phyloP scores from a whole-genome alignment of 1,284 basidiomycete genomes.

The Leccinum variabile region DNA sequence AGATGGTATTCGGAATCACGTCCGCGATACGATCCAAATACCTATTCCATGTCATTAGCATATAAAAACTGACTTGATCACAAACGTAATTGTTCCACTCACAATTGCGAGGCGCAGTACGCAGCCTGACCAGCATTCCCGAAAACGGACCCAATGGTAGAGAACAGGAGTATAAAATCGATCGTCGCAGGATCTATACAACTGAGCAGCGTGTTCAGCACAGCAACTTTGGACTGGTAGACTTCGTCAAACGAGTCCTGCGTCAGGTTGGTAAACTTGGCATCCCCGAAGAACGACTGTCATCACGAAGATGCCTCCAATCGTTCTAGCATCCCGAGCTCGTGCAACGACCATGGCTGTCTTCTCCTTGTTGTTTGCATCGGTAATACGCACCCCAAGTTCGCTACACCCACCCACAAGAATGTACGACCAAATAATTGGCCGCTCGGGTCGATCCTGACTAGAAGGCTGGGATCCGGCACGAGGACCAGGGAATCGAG shows the following conservation, averaged over 20 bases:
- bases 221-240: conserved; percentile 33
- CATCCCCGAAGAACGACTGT: conserved; percentile 35
- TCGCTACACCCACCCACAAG: conserved; percentile 34
- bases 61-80: background rate
- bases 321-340: conserved; percentile 19
- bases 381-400: too few species aligned
- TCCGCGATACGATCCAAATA: conserved; percentile 34
- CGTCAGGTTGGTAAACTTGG: conserved; percentile 33
- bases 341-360: conserved; percentile 25
- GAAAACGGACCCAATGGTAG: conserved; percentile 35
- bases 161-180: conserved; percentile 36
- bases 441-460: conserved; percentile 26
- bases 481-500: conserved; percentile 18
- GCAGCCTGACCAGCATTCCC: conserved; percentile 37
- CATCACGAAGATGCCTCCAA: conserved; percentile 35
- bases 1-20: conserved; percentile 31
- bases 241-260: conserved; percentile 35
- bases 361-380: conserved; percentile 22
- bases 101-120: conserved; percentile 34
- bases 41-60: conserved; percentile 14
- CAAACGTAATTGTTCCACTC: background rate
- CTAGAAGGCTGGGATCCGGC: conserved; percentile 5
- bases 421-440: conserved; percentile 34
- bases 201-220: conserved; percentile 26
- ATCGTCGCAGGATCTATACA: conserved; percentile 29